These are phyloP conservation scores for Sporothrix protearum DNA, from an alignment of 2,329 filamentous ascomycete species.

Conservation along the genomic window DNA sequence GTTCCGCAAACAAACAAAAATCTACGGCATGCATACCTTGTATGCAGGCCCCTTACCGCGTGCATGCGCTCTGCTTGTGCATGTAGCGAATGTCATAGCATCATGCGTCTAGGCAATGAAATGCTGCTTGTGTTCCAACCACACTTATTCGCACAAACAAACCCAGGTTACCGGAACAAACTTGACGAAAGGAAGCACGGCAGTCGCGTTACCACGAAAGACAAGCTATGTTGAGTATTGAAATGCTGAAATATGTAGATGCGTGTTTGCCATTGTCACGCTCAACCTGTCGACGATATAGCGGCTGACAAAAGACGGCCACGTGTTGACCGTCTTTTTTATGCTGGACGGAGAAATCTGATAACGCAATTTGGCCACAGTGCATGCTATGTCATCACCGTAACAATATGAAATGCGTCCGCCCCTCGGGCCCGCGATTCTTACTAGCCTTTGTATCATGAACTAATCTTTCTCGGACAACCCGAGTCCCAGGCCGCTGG, in stretches of 20 bases:
- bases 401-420: neutral
- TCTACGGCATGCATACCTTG: neutral
- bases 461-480: neutral
- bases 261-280: too few species aligned
- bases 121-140: neutral
- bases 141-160: neutral
- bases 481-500: neutral
- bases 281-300: too few species aligned
- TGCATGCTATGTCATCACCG: neutral
- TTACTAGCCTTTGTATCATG: neutral
- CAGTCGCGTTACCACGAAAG: neutral
- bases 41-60: neutral
- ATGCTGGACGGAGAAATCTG: conserved; percentile 1
- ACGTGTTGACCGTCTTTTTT: neutral
- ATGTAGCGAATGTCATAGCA: neutral
- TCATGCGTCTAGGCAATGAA: neutral
- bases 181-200: neutral
- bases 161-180: neutral
- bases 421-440: neutral
- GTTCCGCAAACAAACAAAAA: neutral
- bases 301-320: too few species aligned
- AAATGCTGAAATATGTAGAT: too few species aligned
- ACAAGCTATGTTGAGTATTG: too few species aligned
- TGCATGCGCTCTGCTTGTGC: neutral
- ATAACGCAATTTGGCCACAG: neutral